Evolutionary conservation across 2,329 filamentous ascomycete genomes (phyloP).

Genomic region (Aureobasidium pullulans): DNA sequence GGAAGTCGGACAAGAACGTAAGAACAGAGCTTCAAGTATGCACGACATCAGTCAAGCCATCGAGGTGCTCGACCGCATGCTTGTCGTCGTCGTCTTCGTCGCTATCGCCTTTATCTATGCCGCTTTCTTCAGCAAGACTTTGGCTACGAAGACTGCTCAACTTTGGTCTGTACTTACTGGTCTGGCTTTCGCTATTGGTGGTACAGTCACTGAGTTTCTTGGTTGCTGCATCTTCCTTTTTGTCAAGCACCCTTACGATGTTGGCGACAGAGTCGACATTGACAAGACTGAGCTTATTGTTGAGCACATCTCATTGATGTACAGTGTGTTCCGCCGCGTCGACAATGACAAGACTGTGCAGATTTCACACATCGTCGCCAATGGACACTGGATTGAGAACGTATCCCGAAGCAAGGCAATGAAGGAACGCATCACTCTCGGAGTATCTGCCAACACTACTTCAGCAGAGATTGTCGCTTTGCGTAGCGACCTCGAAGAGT

Average conservation of each 20-base stretch:
- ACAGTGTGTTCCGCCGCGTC: conserved; percentile 26
- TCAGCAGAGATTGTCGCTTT: conserved; percentile 28
- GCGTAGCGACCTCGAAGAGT: conserved; percentile 23
- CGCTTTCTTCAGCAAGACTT: conserved; percentile 25
- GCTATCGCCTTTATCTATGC: conserved; percentile 28
- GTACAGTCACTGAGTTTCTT: conserved; percentile 81
- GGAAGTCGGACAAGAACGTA: conserved; percentile 24
- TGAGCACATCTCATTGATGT: conserved; percentile 28
- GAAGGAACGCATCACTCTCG: conserved; percentile 28
- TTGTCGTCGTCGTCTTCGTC: conserved; percentile 24
- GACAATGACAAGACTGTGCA: conserved; percentile 25
- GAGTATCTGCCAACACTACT: conserved; percentile 23
- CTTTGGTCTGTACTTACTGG: conserved; percentile 22
- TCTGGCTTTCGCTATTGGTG: conserved; percentile 71
- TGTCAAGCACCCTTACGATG: conserved; percentile 79
- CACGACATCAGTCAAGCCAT: conserved; percentile 30
- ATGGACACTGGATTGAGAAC: conserved; percentile 33
- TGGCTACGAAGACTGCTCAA: conserved; percentile 20
- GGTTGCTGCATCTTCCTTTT: conserved; percentile 94
- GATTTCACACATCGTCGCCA: conserved; percentile 31
- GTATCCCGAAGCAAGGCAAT: conserved; percentile 29
- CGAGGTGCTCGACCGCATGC: conserved; percentile 27
- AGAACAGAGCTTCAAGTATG: conserved; percentile 25
- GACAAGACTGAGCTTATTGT: conserved; percentile 23
- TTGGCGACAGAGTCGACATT: conserved; percentile 28